Conservation (phyloP, 2,329 filamentous ascomycete genomes). For the Ophiostoma tasmaniense region DNA sequence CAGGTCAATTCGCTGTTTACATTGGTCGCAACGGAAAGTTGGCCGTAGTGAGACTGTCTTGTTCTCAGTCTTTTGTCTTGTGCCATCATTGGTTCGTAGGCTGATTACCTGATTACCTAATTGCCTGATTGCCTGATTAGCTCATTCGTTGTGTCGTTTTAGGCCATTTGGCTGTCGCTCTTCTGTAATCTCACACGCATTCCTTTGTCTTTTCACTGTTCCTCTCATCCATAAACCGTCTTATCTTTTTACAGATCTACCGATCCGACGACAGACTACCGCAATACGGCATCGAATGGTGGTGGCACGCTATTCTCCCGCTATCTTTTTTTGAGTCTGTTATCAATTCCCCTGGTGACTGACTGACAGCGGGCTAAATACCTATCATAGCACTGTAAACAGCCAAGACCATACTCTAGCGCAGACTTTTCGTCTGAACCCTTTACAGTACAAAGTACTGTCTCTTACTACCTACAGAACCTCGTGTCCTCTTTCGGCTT, state of each 20-base stretch:
- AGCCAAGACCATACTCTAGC: slow-evolving; percentile 15
- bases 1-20: too few relatives aligned
- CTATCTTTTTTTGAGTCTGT: not conserved
- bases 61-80: not conserved
- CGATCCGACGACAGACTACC: not conserved
- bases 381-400: too few relatives aligned
- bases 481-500: slow-evolving; percentile 1
- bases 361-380: too few relatives aligned
- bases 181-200: too few relatives aligned
- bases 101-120: too few relatives aligned
- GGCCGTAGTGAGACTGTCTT: not conserved
- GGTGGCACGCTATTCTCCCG: not conserved
- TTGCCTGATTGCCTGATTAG: too few relatives aligned
- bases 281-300: not conserved
- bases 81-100: too few relatives aligned
- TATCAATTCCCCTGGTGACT: too few relatives aligned
- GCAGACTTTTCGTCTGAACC: slow-evolving; percentile 12
- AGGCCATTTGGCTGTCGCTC: too few relatives aligned
- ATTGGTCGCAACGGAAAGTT: not conserved
- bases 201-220: not conserved
- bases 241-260: not conserved
- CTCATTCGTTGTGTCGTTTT: too few relatives aligned
- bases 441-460: too few relatives aligned
- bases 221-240: not conserved
- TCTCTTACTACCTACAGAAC: not conserved